Percentiles rank a stretch among this genome's conserved stretches.
phyloP scores from a whole-genome alignment of 108 stramenopile genomes.

The Discostella pseudostelligera region DNA sequence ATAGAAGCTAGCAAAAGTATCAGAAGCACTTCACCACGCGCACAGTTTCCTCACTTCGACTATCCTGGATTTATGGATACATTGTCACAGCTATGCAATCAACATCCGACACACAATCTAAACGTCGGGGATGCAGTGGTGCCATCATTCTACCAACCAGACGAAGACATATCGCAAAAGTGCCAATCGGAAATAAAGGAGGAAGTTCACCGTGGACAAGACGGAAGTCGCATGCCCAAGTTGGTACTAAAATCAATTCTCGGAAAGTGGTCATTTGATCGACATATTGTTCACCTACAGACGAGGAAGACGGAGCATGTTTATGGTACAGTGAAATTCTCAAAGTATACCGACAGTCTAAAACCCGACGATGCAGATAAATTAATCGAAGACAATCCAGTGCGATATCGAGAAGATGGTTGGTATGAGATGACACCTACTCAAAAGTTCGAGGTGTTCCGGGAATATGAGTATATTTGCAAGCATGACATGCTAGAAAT shows the following conservation, averaged over 20 bases:
- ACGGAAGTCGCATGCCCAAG: conserved; percentile 51
- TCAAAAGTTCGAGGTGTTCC: conserved; percentile 63
- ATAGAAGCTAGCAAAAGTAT: conserved; percentile 43
- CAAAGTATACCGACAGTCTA: conserved; percentile 26
- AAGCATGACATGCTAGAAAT: conserved; percentile 53
- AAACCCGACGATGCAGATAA: neutral
- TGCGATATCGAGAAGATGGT: conserved; percentile 68
- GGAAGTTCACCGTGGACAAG: conserved; percentile 40
- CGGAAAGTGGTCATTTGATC: conserved; percentile 60
- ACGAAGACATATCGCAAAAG: conserved; percentile 30
- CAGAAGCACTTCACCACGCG: conserved; percentile 43
- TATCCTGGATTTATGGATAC: conserved; percentile 65
- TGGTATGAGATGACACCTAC: conserved; percentile 50
- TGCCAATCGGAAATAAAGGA: conserved; percentile 24
- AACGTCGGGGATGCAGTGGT: conserved; percentile 44
- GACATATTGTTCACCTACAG: conserved; percentile 57
- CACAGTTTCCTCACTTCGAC: conserved; percentile 72
- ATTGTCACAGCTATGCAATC: conserved; percentile 26
- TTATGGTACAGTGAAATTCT: conserved; percentile 40
- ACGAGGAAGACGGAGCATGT: conserved; percentile 33
- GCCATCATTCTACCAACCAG: conserved; percentile 60
- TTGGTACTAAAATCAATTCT: conserved; percentile 53
- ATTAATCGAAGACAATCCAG: conserved; percentile 15
- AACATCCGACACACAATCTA: conserved; percentile 20
- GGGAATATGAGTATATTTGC: conserved; percentile 62